Base-by-base conservation (phyloP, 176 grass and related monocot genomes). In the Triticum timopheevii region DNA sequence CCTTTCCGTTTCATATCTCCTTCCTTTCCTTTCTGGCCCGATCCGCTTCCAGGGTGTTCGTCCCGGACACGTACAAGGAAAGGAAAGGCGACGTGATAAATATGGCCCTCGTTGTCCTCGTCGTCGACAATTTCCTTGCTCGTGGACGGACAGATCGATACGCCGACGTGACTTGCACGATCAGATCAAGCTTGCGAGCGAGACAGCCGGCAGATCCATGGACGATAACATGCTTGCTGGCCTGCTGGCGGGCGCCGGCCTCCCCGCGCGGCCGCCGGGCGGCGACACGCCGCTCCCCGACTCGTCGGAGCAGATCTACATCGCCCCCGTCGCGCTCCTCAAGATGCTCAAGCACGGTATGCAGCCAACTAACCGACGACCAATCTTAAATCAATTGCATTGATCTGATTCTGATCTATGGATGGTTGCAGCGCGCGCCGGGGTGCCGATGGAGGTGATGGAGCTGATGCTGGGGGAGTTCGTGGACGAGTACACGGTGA, bases 311-410 rank as follows among this genome's bases (percentile, higher is more conserved):
- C 92, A 98, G 87, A 94, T 98, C 84, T 96, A 93, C 87, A 98
- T 98, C 84, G 94, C 97, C 80, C 96, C 97, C 19, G 92, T 96
- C 84, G 97, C 90, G 30, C 94, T 98, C 52, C 92, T 98, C 76
- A 96, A 98, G 92, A 98, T 98, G 96, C 96, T 98, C 84, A 98
- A 95, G 88, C 93, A 98, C 92, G 96, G 95, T 98, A 67, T 6
- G 50, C 50, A 9, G 2, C 54, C 2, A 59, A 59, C 19, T 3
- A 59, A 20, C 9, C 54, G 19, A 22, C 19, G 19, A 0, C 54
- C 19, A 3, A 59, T 59, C 54, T 9, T 9, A 7, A 22, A 59
- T 59, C 22, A 22, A 20, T 13, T 13, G 35, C 35, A 11, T 71
- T 0, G 69, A 39, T 45, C 44, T 45, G 44, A 45, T 45, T 39